These are phyloP conservation scores for Trifolium repens DNA, from an alignment of 306 rosid species.

Conservation along the genomic window DNA sequence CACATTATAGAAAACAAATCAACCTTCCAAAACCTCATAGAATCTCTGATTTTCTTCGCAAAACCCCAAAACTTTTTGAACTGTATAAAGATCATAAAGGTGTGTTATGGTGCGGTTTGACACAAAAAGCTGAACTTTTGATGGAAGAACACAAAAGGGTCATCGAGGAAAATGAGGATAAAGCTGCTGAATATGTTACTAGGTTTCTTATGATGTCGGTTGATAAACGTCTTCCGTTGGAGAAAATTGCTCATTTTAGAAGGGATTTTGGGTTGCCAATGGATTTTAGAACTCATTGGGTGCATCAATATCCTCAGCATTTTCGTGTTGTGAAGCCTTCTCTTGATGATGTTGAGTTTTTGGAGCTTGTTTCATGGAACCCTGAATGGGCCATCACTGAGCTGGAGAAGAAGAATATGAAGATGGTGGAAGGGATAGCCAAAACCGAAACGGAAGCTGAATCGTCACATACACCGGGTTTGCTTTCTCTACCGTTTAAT, in stretches of 20 bases:
- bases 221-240: conserved; percentile 63
- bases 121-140: conserved; percentile 60
- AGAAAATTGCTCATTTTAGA: conserved; percentile 55
- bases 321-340: conserved; percentile 57
- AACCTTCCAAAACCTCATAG: conserved; percentile 78
- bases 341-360: conserved; percentile 62
- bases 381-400: conserved; percentile 85
- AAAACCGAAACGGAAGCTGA: neutral
- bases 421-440: conserved; percentile 42
- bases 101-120: conserved; percentile 76
- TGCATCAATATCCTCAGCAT: conserved; percentile 61
- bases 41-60: conserved; percentile 73
- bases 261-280: conserved; percentile 50
- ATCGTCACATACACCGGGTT: conserved; percentile 31
- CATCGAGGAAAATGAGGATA: conserved; percentile 52
- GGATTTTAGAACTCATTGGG: conserved; percentile 63
- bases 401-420: conserved; percentile 74
- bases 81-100: conserved; percentile 61
- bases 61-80: conserved; percentile 68
- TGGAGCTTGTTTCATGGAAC: conserved; percentile 84
- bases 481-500: conserved; percentile 59
- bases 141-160: conserved; percentile 59
- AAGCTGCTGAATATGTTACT: conserved; percentile 70
- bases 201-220: conserved; percentile 71
- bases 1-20: conserved; percentile 61